Evolutionary conservation across 495 filamentous ascomycete genomes (phyloP).

Genomic region (Pyronema omphalodes): DNA sequence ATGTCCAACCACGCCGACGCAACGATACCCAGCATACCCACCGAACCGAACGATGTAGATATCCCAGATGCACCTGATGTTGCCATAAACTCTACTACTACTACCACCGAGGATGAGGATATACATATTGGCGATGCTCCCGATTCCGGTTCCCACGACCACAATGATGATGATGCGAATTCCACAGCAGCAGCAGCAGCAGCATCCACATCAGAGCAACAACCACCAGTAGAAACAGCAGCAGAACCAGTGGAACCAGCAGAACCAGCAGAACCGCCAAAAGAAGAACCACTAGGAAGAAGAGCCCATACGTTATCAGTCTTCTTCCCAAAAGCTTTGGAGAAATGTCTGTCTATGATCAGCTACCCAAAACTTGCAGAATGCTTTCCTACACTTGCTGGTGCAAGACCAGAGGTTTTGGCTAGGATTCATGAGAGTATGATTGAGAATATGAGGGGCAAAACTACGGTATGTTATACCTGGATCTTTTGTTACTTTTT

Average conservation of each 20-base stretch:
- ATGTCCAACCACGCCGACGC: neutral
- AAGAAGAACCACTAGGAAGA: conserved; percentile 6
- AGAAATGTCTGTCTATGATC: conserved; percentile 31
- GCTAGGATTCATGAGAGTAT: neutral
- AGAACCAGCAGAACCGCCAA: neutral
- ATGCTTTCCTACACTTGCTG: conserved; percentile 75
- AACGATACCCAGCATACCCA: neutral
- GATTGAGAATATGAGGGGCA: neutral
- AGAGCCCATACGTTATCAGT: conserved; percentile 8
- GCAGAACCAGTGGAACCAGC: no score
- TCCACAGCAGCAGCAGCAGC: no score
- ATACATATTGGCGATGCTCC: no score
- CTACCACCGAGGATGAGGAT: no score
- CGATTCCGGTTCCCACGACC: no score
- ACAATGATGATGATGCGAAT: no score
- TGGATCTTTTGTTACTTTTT: no score
- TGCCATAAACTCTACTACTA: no score
- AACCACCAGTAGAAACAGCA: no score
- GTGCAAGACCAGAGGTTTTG: conserved; percentile 36
- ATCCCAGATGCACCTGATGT: no score
- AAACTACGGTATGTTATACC: neutral
- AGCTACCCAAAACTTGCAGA: conserved; percentile 60
- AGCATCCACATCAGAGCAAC: no score
- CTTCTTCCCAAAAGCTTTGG: conserved; percentile 13
- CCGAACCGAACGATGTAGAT: no score